Evolutionary conservation across 2,329 filamentous ascomycete genomes (phyloP).

Genomic region (Aureobasidium sp.): DNA sequence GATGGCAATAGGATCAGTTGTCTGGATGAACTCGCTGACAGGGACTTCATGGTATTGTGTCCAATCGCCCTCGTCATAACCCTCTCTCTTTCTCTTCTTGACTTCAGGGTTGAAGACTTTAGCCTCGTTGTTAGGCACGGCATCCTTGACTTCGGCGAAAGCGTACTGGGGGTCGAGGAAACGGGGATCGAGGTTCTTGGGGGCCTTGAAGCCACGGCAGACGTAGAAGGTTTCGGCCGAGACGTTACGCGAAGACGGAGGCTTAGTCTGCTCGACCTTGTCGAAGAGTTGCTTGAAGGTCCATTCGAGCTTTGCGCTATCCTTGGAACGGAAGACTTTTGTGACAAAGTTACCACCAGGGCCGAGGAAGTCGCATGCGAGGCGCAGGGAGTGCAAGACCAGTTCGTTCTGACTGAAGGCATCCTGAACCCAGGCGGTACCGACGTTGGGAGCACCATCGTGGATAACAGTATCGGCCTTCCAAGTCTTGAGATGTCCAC

Average conservation of each 20-base stretch:
- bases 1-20: constrained; percentile 85
- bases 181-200: constrained; percentile 84
- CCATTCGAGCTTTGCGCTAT: constrained; percentile 94
- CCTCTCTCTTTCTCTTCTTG: constrained; percentile 95
- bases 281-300: constrained; percentile 94
- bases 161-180: constrained; percentile 85
- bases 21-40: constrained; percentile 90
- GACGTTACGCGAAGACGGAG: constrained; percentile 89
- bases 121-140: constrained; percentile 89
- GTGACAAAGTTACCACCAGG: constrained; percentile 92
- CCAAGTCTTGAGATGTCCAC: constrained; percentile 87
- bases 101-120: constrained; percentile 96
- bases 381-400: constrained; percentile 79
- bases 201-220: constrained; percentile 89
- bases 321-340: constrained; percentile 94
- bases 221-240: constrained; percentile 99
- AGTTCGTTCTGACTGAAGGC: constrained; percentile 96
- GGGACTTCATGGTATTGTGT: constrained; percentile 84
- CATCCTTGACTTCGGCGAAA: constrained; percentile 82
- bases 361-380: constrained; percentile 86
- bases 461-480: constrained; percentile 94
- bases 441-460: constrained; percentile 95
- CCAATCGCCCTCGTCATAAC: constrained; percentile 94
- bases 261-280: constrained; percentile 95
- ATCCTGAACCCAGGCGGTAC: constrained; percentile 96